Evolutionary conservation across 2,329 filamentous ascomycete species (phyloP), one percentile per base, ranked within the genome.

Genomic region (Zalaria sp.): DNA sequence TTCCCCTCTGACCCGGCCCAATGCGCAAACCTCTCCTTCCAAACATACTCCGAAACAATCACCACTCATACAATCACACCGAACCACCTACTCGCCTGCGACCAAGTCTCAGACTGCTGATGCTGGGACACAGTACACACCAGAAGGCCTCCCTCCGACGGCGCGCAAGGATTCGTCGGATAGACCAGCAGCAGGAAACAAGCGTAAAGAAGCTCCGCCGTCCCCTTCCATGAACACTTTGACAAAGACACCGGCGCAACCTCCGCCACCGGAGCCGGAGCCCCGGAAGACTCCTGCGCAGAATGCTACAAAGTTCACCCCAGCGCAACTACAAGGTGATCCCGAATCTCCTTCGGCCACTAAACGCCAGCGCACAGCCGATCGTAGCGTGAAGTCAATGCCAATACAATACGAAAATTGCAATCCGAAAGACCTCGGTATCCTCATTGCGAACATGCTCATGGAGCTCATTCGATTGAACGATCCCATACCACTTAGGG

Each of bases 381-480:
- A 64, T 9, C 63, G 67, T 3, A 61, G 60, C 3, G 53, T 67
- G 41, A 79, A 77, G 54, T 51, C 71, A 43, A 71, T 91, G 56
- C 83, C 91, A 1, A 62, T 73, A 45, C 71, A 73, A 53, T 98
- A 98, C 60, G 86, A 94, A 60, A 67, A 78, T 7, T 93, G 85
- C 58, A 71, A 81, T 34, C 76, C 84, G 5, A 83, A 87, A 54
- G 88, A 95, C 57, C 75, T 98, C 57, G 91, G 94, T 27, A 72
- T 89, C 35, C 67, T 98, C 46, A 91, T 98, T 50, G 79, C 88
- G 37, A 85, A 93, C 56, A 96, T 98, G 91, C 72, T 98, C 38
- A 81, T 88, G 61, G 91, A 98, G 63, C 69, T 98, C 38, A 93
- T 98, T 51, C 79, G 84, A 47, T 84, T 89, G 48, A 98, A 98